These are phyloP conservation scores for Lithospermum erythrorhizon DNA, from an alignment of 257 asterid species.

Conservation along the genomic window DNA sequence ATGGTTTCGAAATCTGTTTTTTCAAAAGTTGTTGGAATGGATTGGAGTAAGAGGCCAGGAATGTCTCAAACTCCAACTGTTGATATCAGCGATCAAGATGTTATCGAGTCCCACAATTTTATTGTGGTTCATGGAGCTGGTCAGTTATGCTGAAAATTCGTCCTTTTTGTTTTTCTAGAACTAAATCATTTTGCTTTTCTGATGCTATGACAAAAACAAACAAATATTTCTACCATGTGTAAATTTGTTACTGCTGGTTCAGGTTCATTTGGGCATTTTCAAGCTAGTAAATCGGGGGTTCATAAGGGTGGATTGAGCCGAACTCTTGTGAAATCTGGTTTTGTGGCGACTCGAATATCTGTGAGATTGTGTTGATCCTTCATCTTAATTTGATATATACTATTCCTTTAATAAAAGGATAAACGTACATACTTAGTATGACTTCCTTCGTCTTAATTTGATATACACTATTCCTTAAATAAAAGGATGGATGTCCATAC, in stretches of 20 bases:
- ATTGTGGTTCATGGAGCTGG: conserved; percentile 97
- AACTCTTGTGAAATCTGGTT: conserved; percentile 83
- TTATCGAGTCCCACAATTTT: conserved; percentile 35
- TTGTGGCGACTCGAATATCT: conserved; percentile 95
- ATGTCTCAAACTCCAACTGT: conserved; percentile 30
- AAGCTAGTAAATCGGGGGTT: conserved; percentile 91
- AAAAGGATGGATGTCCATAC: neutral
- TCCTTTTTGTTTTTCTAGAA: conserved; percentile 3
- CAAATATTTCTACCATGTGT: neutral
- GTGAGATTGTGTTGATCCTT: conserved; percentile 28
- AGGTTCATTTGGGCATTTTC: conserved; percentile 98
- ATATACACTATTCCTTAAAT: neutral
- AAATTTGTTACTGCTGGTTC: conserved; percentile 9
- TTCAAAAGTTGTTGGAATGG: conserved; percentile 46
- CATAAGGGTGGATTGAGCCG: conserved; percentile 73
- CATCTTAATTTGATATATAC: neutral
- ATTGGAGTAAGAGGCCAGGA: conserved; percentile 88
- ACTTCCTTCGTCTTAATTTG: neutral
- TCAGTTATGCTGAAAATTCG: conserved; percentile 14
- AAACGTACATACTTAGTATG: neutral
- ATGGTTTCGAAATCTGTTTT: conserved; percentile 41
- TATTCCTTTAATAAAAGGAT: too few relatives aligned
- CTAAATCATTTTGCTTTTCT: neutral
- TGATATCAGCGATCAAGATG: conserved; percentile 28
- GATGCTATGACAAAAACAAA: neutral